phyloP scores from a whole-genome alignment of 2,329 filamentous ascomycete genomes.

The Cyphellophora europaea region DNA sequence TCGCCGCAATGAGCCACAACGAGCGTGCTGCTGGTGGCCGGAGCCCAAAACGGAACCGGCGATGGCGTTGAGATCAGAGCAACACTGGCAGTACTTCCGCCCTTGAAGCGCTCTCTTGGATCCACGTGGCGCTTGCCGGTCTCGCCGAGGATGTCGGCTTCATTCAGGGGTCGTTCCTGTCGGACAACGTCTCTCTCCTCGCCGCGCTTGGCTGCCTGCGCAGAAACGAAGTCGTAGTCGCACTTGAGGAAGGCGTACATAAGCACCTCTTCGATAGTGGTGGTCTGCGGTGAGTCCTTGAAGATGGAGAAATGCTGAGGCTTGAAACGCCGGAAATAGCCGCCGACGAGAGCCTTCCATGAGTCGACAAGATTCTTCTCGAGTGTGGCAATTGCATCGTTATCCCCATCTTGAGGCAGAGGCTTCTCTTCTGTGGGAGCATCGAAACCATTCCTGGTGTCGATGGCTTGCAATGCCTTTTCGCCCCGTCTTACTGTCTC shows the following conservation, averaged over 20 bases:
- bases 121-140: slow-evolving; percentile 54
- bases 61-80: slow-evolving; percentile 88
- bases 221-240: slow-evolving; percentile 87
- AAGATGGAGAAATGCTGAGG: slow-evolving; percentile 63
- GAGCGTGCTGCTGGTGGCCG: slow-evolving; percentile 71
- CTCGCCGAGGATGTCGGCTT: slow-evolving; percentile 69
- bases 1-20: slow-evolving; percentile 88
- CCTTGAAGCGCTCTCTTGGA: slow-evolving; percentile 69
- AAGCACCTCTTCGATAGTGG: slow-evolving; percentile 47
- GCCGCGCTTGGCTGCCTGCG: slow-evolving; percentile 74
- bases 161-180: slow-evolving; percentile 70
- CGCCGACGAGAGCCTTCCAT: slow-evolving; percentile 79
- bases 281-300: slow-evolving; percentile 19
- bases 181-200: slow-evolving; percentile 56
- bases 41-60: slow-evolving; percentile 90
- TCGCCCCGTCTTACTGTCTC: slow-evolving; percentile 8
- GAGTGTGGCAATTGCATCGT: slow-evolving; percentile 56
- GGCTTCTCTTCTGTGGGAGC: slow-evolving; percentile 23
- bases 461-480: slow-evolving; percentile 8
- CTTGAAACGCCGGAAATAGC: slow-evolving; percentile 86
- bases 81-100: slow-evolving; percentile 84
- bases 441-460: slow-evolving; percentile 7
- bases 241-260: slow-evolving; percentile 90
- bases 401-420: slow-evolving; percentile 42
- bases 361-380: slow-evolving; percentile 62